Conservation (phyloP, 768 basidiomycete genomes). For the Agaricus blazei region DNA sequence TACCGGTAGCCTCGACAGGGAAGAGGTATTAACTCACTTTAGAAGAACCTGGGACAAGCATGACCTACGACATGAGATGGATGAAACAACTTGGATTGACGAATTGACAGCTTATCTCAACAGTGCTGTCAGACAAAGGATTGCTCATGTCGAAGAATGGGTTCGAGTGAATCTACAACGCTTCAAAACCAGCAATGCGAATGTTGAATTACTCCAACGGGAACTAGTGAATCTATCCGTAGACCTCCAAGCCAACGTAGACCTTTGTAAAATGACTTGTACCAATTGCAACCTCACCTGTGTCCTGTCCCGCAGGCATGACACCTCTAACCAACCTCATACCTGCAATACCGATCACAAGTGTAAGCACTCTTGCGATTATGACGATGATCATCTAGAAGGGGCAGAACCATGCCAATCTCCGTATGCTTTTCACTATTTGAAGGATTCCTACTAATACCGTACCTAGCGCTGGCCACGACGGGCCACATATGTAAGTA, state of each 20-base stretch:
- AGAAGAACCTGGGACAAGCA: constrained; percentile 25
- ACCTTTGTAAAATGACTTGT: constrained; percentile 48
- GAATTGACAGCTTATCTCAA: constrained; percentile 34
- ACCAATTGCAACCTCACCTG: constrained; percentile 44
- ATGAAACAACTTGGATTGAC: constrained; percentile 38
- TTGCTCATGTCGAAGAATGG: constrained; percentile 48
- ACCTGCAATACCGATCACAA: constrained; percentile 46
- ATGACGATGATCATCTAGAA: constrained; percentile 28
- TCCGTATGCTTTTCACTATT: constrained; percentile 25
- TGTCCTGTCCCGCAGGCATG: constrained; percentile 39
- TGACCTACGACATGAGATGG: constrained; percentile 23
- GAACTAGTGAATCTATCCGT: constrained; percentile 36
- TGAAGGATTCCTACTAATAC: background rate
- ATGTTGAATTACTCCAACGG: constrained; percentile 40
- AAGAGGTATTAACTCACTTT: constrained; percentile 18
- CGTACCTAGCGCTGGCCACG: constrained; percentile 48
- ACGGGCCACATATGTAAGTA: constrained; percentile 49
- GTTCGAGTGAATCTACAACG: constrained; percentile 41
- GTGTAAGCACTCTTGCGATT: constrained; percentile 41
- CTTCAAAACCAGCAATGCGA: constrained; percentile 39
- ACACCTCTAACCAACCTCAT: constrained; percentile 28
- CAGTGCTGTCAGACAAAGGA: constrained; percentile 33
- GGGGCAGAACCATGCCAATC: constrained; percentile 36
- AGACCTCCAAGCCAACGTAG: constrained; percentile 38
- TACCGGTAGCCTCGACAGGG: constrained; percentile 14